These are phyloP conservation scores for Trypanosoma melophagium DNA, from an alignment of 208 protist species.

Conservation along the genomic window DNA sequence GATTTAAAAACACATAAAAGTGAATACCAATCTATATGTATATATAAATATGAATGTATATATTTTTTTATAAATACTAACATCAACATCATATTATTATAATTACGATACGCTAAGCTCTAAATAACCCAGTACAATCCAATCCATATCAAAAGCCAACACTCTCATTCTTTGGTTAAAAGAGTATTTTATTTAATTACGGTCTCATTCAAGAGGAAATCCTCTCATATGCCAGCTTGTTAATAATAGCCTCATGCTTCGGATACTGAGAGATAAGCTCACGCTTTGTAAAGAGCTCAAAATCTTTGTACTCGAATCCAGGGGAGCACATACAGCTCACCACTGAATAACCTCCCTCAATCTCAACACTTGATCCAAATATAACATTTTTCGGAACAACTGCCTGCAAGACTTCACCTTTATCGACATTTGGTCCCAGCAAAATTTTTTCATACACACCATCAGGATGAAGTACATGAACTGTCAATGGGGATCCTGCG, in stretches of 20 bases:
- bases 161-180: too few species aligned
- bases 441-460: conserved; percentile 30
- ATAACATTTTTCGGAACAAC: conserved; percentile 45
- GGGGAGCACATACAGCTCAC: conserved; percentile 57
- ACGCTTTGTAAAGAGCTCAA: conserved; percentile 56
- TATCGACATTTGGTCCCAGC: conserved; percentile 32
- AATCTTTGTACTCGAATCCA: conserved; percentile 44
- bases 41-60: too few species aligned
- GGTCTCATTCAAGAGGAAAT: conserved; percentile 17
- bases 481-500: conserved; percentile 41
- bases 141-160: too few species aligned
- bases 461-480: conserved; percentile 41
- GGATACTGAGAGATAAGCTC: conserved; percentile 48
- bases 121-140: too few species aligned
- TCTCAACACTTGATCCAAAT: conserved; percentile 43
- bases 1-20: too few species aligned
- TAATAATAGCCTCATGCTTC: conserved; percentile 44
- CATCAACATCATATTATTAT: too few species aligned
- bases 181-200: neutral
- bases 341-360: conserved; percentile 32
- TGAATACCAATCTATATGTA: too few species aligned
- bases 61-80: too few species aligned
- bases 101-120: too few species aligned
- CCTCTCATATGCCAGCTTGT: conserved; percentile 44
- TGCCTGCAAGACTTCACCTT: conserved; percentile 46